Percentiles rank a stretch among this genome's conserved stretches.
These are phyloP conservation scores for Tetrahymena elliotti DNA, from an alignment of 73 alveolate species.

Conservation along the genomic window DNA sequence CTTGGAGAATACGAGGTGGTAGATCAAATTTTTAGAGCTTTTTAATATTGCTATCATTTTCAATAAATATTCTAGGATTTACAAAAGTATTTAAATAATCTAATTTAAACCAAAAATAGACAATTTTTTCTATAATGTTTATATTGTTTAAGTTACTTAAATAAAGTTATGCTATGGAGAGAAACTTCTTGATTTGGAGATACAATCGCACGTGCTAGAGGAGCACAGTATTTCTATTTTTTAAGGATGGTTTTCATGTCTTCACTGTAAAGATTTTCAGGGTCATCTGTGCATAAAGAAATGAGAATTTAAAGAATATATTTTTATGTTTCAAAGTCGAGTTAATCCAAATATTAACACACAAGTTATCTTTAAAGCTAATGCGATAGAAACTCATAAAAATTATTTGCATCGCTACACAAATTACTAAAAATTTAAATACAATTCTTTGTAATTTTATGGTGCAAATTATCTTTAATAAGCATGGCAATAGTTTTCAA, in stretches of 20 bases:
- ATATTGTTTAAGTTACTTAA: neutral
- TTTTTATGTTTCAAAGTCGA: neutral
- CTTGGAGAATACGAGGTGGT: neutral
- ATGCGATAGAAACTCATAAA: slow-evolving; percentile 3
- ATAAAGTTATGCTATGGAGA: neutral
- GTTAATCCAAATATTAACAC: neutral
- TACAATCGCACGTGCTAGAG: neutral
- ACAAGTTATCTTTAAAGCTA: neutral
- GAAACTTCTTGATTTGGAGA: neutral
- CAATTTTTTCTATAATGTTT: neutral
- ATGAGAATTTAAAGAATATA: neutral
- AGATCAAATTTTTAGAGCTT: neutral
- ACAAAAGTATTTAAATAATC: no score
- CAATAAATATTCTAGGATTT: neutral
- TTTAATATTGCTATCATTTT: neutral
- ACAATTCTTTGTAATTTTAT: slow-evolving; percentile 21
- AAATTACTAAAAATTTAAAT: slow-evolving; percentile 14
- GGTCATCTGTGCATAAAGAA: neutral
- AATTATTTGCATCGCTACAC: neutral
- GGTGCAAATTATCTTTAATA: slow-evolving; percentile 4
- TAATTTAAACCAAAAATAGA: no score
- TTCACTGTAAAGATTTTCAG: neutral
- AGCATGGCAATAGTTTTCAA: slow-evolving; percentile 1
- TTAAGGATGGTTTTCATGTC: neutral
- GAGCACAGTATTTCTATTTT: neutral